Evolutionary conservation across 2,329 filamentous ascomycete genomes (phyloP).

Genomic region (Phialemoniopsis sp.): DNA sequence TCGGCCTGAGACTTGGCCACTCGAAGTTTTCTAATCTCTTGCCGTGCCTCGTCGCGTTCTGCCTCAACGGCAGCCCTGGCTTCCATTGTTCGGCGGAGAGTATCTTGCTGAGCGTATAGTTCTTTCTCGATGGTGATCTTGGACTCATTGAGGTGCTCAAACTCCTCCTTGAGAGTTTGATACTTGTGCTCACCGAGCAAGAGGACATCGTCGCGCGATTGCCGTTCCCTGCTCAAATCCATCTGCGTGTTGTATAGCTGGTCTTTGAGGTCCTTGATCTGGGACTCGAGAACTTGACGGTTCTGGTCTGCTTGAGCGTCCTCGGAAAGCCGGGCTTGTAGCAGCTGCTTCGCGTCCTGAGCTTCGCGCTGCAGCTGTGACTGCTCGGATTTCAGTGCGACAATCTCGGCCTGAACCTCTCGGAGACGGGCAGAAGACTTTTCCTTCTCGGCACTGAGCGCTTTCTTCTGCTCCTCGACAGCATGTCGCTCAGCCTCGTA

Average conservation of each 20-base stretch:
- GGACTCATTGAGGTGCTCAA: slow-evolving; percentile 79
- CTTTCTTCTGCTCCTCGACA: slow-evolving; percentile 74
- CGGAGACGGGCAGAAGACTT: slow-evolving; percentile 71
- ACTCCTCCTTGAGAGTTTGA: slow-evolving; percentile 77
- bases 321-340: slow-evolving; percentile 85
- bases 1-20: slow-evolving; percentile 82
- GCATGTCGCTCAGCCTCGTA: slow-evolving; percentile 75
- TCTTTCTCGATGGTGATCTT: slow-evolving; percentile 99
- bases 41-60: slow-evolving; percentile 84
- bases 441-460: slow-evolving; percentile 72
- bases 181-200: slow-evolving; percentile 88
- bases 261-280: slow-evolving; percentile 82
- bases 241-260: slow-evolving; percentile 82
- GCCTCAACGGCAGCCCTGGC: slow-evolving; percentile 75
- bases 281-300: slow-evolving; percentile 76
- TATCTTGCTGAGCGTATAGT: slow-evolving; percentile 92
- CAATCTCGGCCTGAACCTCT: slow-evolving; percentile 82
- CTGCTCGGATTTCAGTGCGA: slow-evolving; percentile 81
- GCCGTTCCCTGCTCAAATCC: slow-evolving; percentile 84
- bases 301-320: slow-evolving; percentile 82
- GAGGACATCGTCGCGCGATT: slow-evolving; percentile 91
- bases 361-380: slow-evolving; percentile 83
- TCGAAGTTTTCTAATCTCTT: slow-evolving; percentile 77
- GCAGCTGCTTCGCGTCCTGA: slow-evolving; percentile 77
- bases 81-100: slow-evolving; percentile 79